Evolutionary conservation across 1,284 basidiomycete species (phyloP), one percentile per base, ranked within the genome.

Genomic region (Leccinum subrobustum): DNA sequence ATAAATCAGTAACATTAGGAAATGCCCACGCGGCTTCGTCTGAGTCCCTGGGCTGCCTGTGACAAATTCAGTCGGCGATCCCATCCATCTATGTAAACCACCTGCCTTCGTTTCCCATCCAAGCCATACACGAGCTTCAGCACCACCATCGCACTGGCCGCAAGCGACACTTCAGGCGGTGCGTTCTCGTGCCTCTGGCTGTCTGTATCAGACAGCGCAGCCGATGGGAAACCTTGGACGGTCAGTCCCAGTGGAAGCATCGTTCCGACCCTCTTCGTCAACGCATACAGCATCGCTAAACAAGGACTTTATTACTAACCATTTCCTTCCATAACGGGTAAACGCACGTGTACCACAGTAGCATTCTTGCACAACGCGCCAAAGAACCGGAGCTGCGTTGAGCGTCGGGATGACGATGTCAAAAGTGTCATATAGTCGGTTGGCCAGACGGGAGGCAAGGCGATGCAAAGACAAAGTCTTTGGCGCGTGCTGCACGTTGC

Each of bases 121-220:
- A 95, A 72, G 1, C 93, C 93, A 68, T 95, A 95, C 9, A 88
- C 82, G 78, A 95, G 78, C 75, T 95, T 95, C 70, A 95, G 79
- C 31, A 88, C 84, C 4, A 95, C 78, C 16, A 95, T 79, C 57
- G 84, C 82, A 6, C 81, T 81, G 1, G 85, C 86, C 52, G 86
- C 76, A 23, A 96, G 76, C 5, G 85, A 81, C 27, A 93, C 78
- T 71, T 96, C 95, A n/a, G 90, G 85, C 8, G 93, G 86, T 20
- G 85, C 80, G 67, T 82, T 83, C 71, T 91, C 88, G 60, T 78
- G 77, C 60, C 78, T 80, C 70, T 86, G 83, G 42, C 73, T 20
- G n/a, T n/a, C n/a, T n/a, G 78, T 76, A 63, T 84, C 83, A 59
- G 65, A 67, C 23, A 81, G 67, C n/a, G 68, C 75, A 31, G 80